Percentiles rank a stretch among this genome's conserved stretches.
These are phyloP conservation scores for Coemansia guatemalensis DNA, from an alignment of 192 early-diverging fungal genomes.

Conservation along the genomic window DNA sequence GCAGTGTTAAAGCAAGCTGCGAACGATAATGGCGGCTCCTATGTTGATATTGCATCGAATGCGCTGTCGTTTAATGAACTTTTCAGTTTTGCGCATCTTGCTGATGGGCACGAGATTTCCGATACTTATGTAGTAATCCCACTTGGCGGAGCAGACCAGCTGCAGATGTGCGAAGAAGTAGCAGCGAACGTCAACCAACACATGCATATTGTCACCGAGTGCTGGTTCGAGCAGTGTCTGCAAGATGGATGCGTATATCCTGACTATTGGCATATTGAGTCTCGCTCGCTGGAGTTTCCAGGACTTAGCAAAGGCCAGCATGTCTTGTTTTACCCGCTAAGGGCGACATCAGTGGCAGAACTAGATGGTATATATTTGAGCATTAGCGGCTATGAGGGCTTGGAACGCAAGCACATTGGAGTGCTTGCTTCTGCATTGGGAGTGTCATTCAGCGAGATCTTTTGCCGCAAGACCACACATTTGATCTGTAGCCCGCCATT, in stretches of 20 bases:
- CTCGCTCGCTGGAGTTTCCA: neutral
- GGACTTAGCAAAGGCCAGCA: constrained; percentile 38
- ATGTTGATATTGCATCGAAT: constrained; percentile 9
- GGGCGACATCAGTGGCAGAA: neutral
- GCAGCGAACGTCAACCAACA: neutral
- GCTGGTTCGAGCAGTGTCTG: constrained; percentile 62
- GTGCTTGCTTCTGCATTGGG: constrained; percentile 50
- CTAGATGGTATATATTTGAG: constrained; percentile 32
- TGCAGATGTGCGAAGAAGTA: constrained; percentile 16
- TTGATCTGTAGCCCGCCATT: constrained; percentile 63
- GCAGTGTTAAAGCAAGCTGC: constrained; percentile 19
- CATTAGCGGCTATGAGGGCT: constrained; percentile 59
- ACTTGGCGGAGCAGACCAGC: constrained; percentile 17
- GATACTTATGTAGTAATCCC: constrained; percentile 31
- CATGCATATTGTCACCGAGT: constrained; percentile 57
- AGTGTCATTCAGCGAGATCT: constrained; percentile 53
- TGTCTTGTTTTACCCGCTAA: constrained; percentile 44
- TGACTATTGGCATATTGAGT: constrained; percentile 22
- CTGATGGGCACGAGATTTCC: neutral
- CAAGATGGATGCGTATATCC: constrained; percentile 42
- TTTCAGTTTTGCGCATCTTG: neutral
- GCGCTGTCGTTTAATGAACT: constrained; percentile 5
- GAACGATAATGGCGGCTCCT: constrained; percentile 28
- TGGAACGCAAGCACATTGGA: constrained; percentile 58
- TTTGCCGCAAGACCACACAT: constrained; percentile 65